Evolutionary conservation across 78 protist species (phyloP), one percentile per base, ranked within the genome.

Genomic region (Dictyostelium brefeldianum): DNA sequence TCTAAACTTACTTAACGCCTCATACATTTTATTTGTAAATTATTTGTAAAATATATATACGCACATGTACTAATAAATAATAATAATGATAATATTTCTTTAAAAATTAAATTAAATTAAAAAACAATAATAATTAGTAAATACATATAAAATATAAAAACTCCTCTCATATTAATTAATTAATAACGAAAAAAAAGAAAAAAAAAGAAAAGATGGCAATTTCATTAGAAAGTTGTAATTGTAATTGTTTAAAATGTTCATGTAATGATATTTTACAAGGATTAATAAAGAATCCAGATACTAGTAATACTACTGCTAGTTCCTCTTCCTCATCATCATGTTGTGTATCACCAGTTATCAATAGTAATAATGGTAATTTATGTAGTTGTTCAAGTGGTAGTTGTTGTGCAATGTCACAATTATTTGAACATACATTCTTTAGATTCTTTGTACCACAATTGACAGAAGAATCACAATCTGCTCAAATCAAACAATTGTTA

Each of bases 131-230:
- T 36, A 36, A 36, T 36, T 3, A 36, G n/a, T n/a, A 3, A 36
- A 36, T 36, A 36, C 2, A 36, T 3, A 36, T 36, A 36, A 36
- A 3, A 36, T 36, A 36, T 36, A 36, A 36, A 15, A 53, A 53
- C n/a, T n/a, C n/a, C n/a, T n/a, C n/a, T n/a, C n/a, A n/a, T 48
- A 48, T 48, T 48, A 48, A 9, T 48, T n/a, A n/a, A n/a, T n/a
- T n/a, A n/a, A n/a, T n/a, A n/a, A n/a, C n/a, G n/a, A 22, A 7
- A 59, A 18, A 59, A 59, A 62, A 62, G 12, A 12, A 67, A 31
- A 31, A 31, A 67, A 67, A 25, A 67, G 15, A 31, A 73, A 71
- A 71, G 20, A 78, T 78, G 83, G 83, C 83, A 31, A 78, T 78
- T 50, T 78, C 70, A 54, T 43, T 56, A 31, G 83, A 78, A 18